Evolutionary conservation across 306 rosid genomes (phyloP), one percentile per base, ranked within the genome.

Genomic region (Myrica gale): DNA sequence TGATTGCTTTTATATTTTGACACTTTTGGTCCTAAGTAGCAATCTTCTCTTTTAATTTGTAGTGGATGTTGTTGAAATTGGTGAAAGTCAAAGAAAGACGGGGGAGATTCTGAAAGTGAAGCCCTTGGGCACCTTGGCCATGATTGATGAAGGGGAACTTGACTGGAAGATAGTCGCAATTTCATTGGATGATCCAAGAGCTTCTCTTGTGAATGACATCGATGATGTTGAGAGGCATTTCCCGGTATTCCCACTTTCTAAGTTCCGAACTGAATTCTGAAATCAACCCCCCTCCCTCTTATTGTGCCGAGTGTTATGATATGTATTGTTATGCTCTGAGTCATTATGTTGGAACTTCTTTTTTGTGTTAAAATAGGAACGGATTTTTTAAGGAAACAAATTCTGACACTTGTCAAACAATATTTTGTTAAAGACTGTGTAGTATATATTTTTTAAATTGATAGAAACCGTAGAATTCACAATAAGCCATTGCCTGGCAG

Each of bases 91-190:
- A 62, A 62, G 96, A 81, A 89, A 93, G 73, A 80, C 88, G 47
- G 98, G 98, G 1, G 89, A 91, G 74, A 76, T 95, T 89, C 92
- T 92, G 71, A 92, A 58, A 83, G 87, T 95, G 73, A 95, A 95
- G 84, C 97, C 99, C 60, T 80, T 95, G 86, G 99, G 88, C 80
- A 97, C 97, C 69, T 84, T 95, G 69, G 99, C 99, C 52, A 95
- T 95, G 99, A 92, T 95, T 78, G 99, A 95, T 83, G 99, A 92
- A 84, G 99, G 99, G 77, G 99, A 95, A 76, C 97, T 95, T 79
- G 99, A 95, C 92, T 95, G 99, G 99, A 95, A 95, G 83, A 90
- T 95, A 73, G 84, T 95, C 79, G 96, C 97, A 75, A 90, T 95
- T 82, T 89, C 99, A 68, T 75, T 95, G 66, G 96, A 90, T 80